Evolutionary conservation across 495 filamentous ascomycete genomes (phyloP).

Genomic region (Penicillium arizonense): DNA sequence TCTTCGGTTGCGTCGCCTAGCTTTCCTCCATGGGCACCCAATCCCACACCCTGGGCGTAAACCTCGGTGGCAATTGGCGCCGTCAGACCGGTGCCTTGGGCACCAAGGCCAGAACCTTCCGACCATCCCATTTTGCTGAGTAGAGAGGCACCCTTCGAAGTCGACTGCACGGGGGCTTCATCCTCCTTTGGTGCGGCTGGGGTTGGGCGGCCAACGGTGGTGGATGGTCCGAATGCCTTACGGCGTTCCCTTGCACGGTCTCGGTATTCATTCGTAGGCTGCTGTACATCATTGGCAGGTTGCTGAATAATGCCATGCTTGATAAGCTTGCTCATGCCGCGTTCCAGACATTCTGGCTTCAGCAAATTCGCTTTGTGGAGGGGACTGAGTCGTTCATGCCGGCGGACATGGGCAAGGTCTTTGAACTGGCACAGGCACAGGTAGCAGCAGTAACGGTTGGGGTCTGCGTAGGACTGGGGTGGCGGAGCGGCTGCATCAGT

Average conservation of each 20-base stretch:
- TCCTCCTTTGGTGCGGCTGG: constrained; percentile 30
- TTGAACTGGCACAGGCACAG: constrained; percentile 77
- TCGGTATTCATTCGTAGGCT: constrained; percentile 56
- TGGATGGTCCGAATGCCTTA: constrained; percentile 68
- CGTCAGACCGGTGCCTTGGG: constrained; percentile 71
- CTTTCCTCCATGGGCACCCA: constrained; percentile 81
- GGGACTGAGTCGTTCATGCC: constrained; percentile 73
- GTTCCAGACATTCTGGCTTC: constrained; percentile 55
- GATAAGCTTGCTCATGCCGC: constrained; percentile 57
- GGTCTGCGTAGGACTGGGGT: constrained; percentile 65
- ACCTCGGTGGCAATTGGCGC: constrained; percentile 75
- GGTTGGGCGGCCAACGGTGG: constrained; percentile 37
- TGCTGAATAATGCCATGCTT: constrained; percentile 42
- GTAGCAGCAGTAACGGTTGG: constrained; percentile 69
- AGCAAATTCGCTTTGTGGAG: constrained; percentile 71
- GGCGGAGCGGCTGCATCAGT: constrained; percentile 28
- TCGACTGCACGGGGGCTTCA: constrained; percentile 39
- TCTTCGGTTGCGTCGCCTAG: constrained; percentile 82
- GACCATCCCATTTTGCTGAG: constrained; percentile 92
- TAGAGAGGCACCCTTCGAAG: constrained; percentile 80
- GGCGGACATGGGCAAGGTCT: constrained; percentile 62
- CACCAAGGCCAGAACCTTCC: constrained; percentile 76
- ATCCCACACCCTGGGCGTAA: constrained; percentile 79
- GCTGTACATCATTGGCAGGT: constrained; percentile 3
- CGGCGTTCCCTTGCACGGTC: constrained; percentile 83